Evolutionary conservation across 129 eudicot genomes (phyloP), one percentile per base, ranked within the genome.

Genomic region (Oenanthe sinensis): DNA sequence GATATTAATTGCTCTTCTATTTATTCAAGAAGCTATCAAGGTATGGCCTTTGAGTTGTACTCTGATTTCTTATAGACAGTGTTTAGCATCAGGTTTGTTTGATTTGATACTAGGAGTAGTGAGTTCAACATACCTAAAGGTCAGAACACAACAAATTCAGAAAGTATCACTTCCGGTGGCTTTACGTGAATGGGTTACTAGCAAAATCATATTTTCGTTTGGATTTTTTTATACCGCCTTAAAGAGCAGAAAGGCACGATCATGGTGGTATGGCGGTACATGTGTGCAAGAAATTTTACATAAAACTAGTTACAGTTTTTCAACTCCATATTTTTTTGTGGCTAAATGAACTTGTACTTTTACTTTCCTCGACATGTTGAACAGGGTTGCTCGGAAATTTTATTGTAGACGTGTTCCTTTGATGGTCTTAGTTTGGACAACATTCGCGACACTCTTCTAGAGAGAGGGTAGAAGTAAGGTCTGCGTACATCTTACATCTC

Each of bases 181-280:
- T 83, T 39, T 89, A 89, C 77, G 48, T 77, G 12, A 90, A 90
- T 67, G 95, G 91, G 20, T 50, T 90, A 37, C 71, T 87, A 68
- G 91, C 88, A 6, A 77, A 6, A 77, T 82, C 78, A 80, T 88
- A 42, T 87, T 86, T 74, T 82, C 91, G 16, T 84, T 84, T 80
- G 90, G 91, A 22, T n/a, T n/a, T n/a, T n/a, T n/a, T n/a, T n/a
- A n/a, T n/a, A n/a, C n/a, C n/a, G n/a, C n/a, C n/a, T n/a, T n/a
- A n/a, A n/a, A n/a, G n/a, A n/a, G n/a, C n/a, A n/a, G n/a, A n/a
- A n/a, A n/a, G n/a, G n/a, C n/a, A n/a, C n/a, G n/a, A n/a, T n/a
- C n/a, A n/a, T n/a, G 89, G 91, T 86, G 87, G 84, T 85, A 80
- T 74, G 89, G n/a, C n/a, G n/a, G 86, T 47, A 85, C 89, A 85